Conservation (phyloP, 768 basidiomycete species). For the Suillus placidus region DNA sequence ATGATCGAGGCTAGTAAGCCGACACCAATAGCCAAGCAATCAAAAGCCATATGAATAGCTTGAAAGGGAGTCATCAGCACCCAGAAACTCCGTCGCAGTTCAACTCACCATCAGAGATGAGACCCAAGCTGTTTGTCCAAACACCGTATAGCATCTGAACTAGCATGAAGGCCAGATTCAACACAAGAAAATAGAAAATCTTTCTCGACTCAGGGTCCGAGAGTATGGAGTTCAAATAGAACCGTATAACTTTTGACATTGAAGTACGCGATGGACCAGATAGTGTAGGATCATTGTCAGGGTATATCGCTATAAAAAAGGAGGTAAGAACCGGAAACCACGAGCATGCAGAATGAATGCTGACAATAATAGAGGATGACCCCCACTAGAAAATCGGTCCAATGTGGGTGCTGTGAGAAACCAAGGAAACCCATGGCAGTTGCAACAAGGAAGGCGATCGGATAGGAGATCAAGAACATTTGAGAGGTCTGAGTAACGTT, state of each 20-base stretch:
- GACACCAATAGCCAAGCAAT: conserved; percentile 96
- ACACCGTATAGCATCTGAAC: conserved; percentile 97
- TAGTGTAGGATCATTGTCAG: conserved; percentile 46
- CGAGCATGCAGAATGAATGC: conserved; percentile 18
- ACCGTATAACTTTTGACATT: conserved; percentile 54
- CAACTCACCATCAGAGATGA: conserved; percentile 93
- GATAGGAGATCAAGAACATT: conserved; percentile 61
- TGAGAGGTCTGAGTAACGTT: conserved; percentile 55
- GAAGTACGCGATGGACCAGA: conserved; percentile 51
- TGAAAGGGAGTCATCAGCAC: conserved; percentile 9
- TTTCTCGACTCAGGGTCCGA: conserved; percentile 90
- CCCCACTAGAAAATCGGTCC: conserved; percentile 62
- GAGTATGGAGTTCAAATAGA: conserved; percentile 88
- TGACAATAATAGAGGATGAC: conserved; percentile 66
- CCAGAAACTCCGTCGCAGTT: neutral
- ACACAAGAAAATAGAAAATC: conserved; percentile 94
- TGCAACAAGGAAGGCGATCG: conserved; percentile 49
- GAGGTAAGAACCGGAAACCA: neutral
- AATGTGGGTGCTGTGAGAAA: conserved; percentile 61
- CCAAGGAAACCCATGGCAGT: conserved; percentile 59
- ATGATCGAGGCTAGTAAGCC: conserved; percentile 96
- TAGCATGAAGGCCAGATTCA: conserved; percentile 95
- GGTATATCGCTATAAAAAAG: conserved; percentile 50
- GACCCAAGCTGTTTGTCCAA: conserved; percentile 94
- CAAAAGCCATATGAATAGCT: conserved; percentile 99